Evolutionary conservation across 768 basidiomycete genomes (phyloP), one percentile per base, ranked within the genome.

Genomic region (Panus rudis): DNA sequence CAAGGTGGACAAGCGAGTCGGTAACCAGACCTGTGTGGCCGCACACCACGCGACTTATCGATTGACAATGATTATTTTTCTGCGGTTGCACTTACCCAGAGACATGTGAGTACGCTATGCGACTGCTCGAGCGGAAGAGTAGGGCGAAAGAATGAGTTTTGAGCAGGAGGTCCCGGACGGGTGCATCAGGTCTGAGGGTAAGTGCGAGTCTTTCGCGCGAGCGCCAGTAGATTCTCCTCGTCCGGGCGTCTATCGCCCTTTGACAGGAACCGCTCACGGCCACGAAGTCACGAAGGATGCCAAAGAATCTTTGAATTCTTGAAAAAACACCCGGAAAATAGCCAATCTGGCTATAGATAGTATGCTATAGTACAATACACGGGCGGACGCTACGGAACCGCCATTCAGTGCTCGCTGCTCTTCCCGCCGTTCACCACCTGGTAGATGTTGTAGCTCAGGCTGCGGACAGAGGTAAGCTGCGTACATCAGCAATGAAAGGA

Each of bases 381-480:
- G n/a, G n/a, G n/a, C n/a, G n/a, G n/a, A n/a, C n/a, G n/a, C n/a
- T n/a, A n/a, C n/a, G n/a, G n/a, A n/a, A n/a, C n/a, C n/a, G n/a
- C n/a, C n/a, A n/a, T n/a, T n/a, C n/a, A n/a, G n/a, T n/a, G n/a
- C n/a, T n/a, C n/a, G n/a, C n/a, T n/a, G n/a, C n/a, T n/a, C n/a
- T n/a, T n/a, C n/a, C n/a, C n/a, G n/a, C n/a, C n/a, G 39, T 76
- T 53, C 21, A 77, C 46, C 10, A 85, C 69, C 46, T 76, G 67
- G 56, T 89, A 87, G 39, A 91, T 76, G 57, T 91, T 90, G 62
- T 79, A 92, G 45, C 76, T 75, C 51, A 92, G 66, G 58, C 90
- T 92, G 58, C 22, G 47, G 6, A 17, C 11, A 31, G 55, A 48
- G 54, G 46, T 54, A 34, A 39, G 38, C 21, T 19, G 11, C 30